phyloP scores from a whole-genome alignment of 148 eudicot genomes.

The Selenicereus undatus region DNA sequence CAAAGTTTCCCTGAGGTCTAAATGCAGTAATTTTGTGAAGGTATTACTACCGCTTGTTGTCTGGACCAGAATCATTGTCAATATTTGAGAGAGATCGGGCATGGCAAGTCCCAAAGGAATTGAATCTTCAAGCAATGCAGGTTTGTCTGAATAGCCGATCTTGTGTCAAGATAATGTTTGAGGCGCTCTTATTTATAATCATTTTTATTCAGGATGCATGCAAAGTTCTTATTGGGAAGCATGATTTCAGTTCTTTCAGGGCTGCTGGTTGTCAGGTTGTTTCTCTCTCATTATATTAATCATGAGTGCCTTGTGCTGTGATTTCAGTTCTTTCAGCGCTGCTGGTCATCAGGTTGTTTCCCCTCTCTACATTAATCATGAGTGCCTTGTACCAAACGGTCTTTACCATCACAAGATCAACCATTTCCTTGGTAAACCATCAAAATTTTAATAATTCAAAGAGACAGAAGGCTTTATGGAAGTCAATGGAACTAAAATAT shows the following conservation, averaged over 20 bases:
- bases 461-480: background rate
- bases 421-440: background rate
- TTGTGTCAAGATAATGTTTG: constrained; percentile 5
- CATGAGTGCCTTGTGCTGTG: constrained; percentile 24
- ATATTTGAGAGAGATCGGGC: constrained; percentile 82
- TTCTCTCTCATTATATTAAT: background rate
- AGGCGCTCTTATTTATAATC: background rate
- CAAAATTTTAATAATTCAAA: background rate
- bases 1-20: background rate
- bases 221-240: constrained; percentile 70
- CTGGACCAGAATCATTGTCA: constrained; percentile 71
- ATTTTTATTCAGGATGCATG: constrained; percentile 67
- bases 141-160: constrained; percentile 29
- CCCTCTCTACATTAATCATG: background rate
- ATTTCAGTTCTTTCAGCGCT: constrained; percentile 95
- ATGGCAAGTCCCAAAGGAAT: constrained; percentile 88
- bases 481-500: background rate
- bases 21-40: constrained; percentile 30
- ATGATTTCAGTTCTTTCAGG: constrained; percentile 97
- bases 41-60: constrained; percentile 85
- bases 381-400: background rate
- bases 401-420: background rate
- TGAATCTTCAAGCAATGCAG: constrained; percentile 84
- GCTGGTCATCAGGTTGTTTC: constrained; percentile 78
- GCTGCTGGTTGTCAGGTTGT: constrained; percentile 91